phyloP scores from a whole-genome alignment of 768 basidiomycete genomes.

The Rhodotorula diobovata region DNA sequence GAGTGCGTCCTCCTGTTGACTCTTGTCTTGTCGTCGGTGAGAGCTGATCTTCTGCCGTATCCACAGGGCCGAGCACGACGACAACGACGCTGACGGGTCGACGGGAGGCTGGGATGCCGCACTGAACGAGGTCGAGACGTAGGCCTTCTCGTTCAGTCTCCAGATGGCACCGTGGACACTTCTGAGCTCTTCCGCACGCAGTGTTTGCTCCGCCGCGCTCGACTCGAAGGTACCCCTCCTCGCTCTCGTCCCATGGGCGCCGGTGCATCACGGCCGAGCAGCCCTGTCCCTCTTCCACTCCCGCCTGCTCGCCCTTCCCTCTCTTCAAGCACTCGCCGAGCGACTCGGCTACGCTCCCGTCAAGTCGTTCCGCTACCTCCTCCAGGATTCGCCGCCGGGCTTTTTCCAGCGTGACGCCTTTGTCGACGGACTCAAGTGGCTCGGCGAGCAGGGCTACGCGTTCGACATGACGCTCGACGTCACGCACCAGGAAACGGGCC shows the following conservation, averaged over 20 bases:
- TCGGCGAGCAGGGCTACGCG: slow-evolving; percentile 22
- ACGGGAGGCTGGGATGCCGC: slow-evolving; percentile 34
- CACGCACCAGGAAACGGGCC: slow-evolving; percentile 13
- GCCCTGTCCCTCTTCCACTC: slow-evolving; percentile 13
- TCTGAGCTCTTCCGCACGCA: not conserved
- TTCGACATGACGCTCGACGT: slow-evolving; percentile 37
- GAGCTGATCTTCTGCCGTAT: not conserved
- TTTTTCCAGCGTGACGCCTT: slow-evolving; percentile 21
- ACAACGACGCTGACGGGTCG: slow-evolving; percentile 15
- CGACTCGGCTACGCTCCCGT: slow-evolving; percentile 19
- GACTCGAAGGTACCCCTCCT: not conserved
- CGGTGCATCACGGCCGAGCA: slow-evolving; percentile 16
- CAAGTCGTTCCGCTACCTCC: slow-evolving; percentile 31
- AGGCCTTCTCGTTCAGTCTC: not conserved
- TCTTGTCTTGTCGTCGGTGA: too few species aligned
- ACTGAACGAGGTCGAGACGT: slow-evolving; percentile 28
- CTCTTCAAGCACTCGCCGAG: slow-evolving; percentile 6
- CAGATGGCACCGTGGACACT: too few species aligned
- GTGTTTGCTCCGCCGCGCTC: slow-evolving; percentile 20
- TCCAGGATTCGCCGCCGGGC: slow-evolving; percentile 23
- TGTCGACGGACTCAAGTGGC: slow-evolving; percentile 19
- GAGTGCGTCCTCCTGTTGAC: slow-evolving; percentile 20
- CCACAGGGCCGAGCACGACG: slow-evolving; percentile 14
- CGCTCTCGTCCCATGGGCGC: slow-evolving; percentile 35
- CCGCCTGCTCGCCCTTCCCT: slow-evolving; percentile 13